Evolutionary conservation across 2,329 filamentous ascomycete genomes (phyloP), one percentile per base, ranked within the genome.

Genomic region (Colletotrichum kahawae): DNA sequence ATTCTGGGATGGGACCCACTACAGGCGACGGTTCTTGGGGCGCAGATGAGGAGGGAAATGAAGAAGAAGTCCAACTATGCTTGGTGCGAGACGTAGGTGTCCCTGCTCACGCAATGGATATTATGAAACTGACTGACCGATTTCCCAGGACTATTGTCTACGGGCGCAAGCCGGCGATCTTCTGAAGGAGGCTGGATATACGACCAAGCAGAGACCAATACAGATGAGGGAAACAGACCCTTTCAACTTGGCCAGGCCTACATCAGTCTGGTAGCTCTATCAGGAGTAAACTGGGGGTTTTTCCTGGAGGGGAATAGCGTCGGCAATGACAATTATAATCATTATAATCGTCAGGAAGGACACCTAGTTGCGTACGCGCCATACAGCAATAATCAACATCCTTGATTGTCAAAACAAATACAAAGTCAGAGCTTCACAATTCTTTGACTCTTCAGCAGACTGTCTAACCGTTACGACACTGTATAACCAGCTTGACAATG

Each of bases 1-100:
- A 73, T 83, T 10, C 77, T 82, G 77, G 77, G 78, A 18, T 81
- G 79, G 80, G 77, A 78, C 18, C 77, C 79, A 27, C 70, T 69
- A 2, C 75, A 79, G 27, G 77, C 80, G 4, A 78, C 80, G 64
- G 59, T 77, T 0, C 79, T 82, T 10, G 72, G 81, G 3, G 73
- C 77, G 18, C 76, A 79, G 34, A 82, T 81, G 77, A 77, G 80
- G 16, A 63, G 51, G 14, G 74, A 74, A 33, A 33, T 67, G 6
- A 70, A 67, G 57, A 76, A 57, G 5, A 76, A 48, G 48, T 38
- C 62, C 4, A 74, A 74, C 38, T 71, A 65, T 57, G 31, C 29
- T 4, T 76, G 64, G 34, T 71, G 64, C 12, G 71, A 76, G 43
- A 70, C 69, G 71, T 76, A 48, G 36, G 71, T 63, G n/a, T 16